Conservation (phyloP, 495 filamentous ascomycete genomes). For the Xylaria telfairii region DNA sequence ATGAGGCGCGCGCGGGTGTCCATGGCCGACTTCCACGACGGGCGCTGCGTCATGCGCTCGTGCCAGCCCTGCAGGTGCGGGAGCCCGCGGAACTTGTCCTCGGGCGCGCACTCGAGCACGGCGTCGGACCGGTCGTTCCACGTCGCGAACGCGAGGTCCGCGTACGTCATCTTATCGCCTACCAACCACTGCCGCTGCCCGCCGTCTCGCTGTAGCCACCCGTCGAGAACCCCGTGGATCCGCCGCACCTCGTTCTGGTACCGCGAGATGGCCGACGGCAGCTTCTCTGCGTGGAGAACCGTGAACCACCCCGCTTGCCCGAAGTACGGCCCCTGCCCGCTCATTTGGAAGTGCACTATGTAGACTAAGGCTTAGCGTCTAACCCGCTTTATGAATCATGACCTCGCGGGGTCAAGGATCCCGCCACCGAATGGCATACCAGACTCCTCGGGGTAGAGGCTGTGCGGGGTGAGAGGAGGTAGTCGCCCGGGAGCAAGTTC, state of each 20-base stretch:
- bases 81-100: constrained; percentile 32
- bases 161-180: constrained; percentile 36
- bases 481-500: not conserved
- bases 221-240: constrained; percentile 52
- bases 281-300: constrained; percentile 50
- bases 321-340: constrained; percentile 68
- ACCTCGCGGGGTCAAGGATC: too few relatives aligned
- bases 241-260: constrained; percentile 56
- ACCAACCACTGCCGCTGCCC: constrained; percentile 49
- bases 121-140: constrained; percentile 34
- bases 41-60: constrained; percentile 20
- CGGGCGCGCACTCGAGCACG: constrained; percentile 22
- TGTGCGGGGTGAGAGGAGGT: too few relatives aligned
- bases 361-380: not conserved
- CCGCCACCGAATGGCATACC: too few relatives aligned
- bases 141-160: constrained; percentile 42
- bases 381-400: too few relatives aligned
- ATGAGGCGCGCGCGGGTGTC: constrained; percentile 28
- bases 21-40: constrained; percentile 24
- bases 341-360: constrained; percentile 58
- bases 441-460: too few relatives aligned
- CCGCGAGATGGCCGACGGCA: constrained; percentile 54
- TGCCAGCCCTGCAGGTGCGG: constrained; percentile 29
- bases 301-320: constrained; percentile 56
- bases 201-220: constrained; percentile 31